Base-by-base conservation (phyloP, 1,139 yeast genomes). In the Blastobotrys apis region DNA sequence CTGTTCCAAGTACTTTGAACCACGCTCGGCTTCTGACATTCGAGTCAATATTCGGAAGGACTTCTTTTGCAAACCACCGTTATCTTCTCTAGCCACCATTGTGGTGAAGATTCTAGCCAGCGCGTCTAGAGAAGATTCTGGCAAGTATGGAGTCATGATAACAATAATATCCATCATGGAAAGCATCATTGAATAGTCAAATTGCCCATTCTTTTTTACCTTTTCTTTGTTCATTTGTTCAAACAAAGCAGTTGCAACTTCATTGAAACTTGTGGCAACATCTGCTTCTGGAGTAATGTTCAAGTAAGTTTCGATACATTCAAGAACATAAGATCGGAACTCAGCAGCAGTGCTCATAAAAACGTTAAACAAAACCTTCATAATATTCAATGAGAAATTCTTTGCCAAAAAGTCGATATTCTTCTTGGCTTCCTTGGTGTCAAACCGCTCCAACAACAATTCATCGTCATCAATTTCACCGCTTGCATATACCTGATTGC, bases 121-220 rank as follows among this genome's bases (percentile, higher is more conserved):
- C 0, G 94, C 85, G 58, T 77, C 74, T 62, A 86, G 84, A 4
- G 84, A 77, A 2, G 80, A 64, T 37, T 66, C 66, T 4, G 95
- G 95, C 37, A 92, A 80, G 59, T 84, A 85, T 54, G 84, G 83
- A 22, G 92, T 75, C 85, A 92, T 84, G 31, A 86, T 81, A 43
- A 88, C 94, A 47, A 88, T 75, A 48, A 92, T 73, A 62, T 94
- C 98, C 82, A 92, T 76, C 85, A 92, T 81, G 10, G 97, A 87
- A 23, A 84, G 77, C 54, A 88, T 77, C 55, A 85, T 69, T 2
- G 81, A 73, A 33, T 69, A 66, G 15, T 65, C 68, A 45, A 61
- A 66, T 17, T 39, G 19, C 10, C 22, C 26, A 3, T 33, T 42
- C 57, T 25, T 19, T n/a, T 25, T 33, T 13, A 4, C n/a, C 16